Evolutionary conservation across 2,329 filamentous ascomycete species (phyloP), one percentile per base, ranked within the genome.

Genomic region (Daldinia eschscholtzii): DNA sequence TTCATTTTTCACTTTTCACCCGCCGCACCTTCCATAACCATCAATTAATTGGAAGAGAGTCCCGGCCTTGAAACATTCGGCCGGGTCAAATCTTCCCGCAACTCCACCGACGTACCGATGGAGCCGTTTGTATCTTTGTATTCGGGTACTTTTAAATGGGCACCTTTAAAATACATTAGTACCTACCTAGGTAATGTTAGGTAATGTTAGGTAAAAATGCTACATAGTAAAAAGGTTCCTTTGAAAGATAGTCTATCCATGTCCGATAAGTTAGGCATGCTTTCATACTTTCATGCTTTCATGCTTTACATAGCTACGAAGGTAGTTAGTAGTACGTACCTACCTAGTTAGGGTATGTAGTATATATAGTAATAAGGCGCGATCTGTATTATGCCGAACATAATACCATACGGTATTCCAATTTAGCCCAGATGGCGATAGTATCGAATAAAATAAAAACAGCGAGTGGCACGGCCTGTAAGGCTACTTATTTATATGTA

Each of bases 101-200:
- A 71, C 73, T 73, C 73, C 73, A 75, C 74, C 68, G 67, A 70
- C 52, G 65, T 64, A 57, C 66, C 57, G 66, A 69, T 64, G 41
- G 35, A 60, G 52, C 53, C 56, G 56, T 23, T 30, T 50, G 46
- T 50, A 50, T 30, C 23, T 56, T 39, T 39, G 23, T 57, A 26
- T 26, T 26, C 33, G 23, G 53, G 20, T 26, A 37, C 30, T 56
- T 39, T 57, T 41, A 57, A 57, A 37, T 39, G 13, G 53, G 12
- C n/a, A 57, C 35, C 33, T 35, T 39, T n/a, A 52, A 59, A 55
- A 23, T 23, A 23, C 20, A 23, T 23, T 1, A 2, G 20, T 23
- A 23, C 20, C 20, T n/a, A n/a, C n/a, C n/a, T n/a, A 23, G 20
- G 20, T 23, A 23, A 23, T 23, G 20, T 2, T 59, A 12, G 37